Evolutionary conservation across 805 yeast species (phyloP).

Genomic region (Saccharomycopsis javanensis): DNA sequence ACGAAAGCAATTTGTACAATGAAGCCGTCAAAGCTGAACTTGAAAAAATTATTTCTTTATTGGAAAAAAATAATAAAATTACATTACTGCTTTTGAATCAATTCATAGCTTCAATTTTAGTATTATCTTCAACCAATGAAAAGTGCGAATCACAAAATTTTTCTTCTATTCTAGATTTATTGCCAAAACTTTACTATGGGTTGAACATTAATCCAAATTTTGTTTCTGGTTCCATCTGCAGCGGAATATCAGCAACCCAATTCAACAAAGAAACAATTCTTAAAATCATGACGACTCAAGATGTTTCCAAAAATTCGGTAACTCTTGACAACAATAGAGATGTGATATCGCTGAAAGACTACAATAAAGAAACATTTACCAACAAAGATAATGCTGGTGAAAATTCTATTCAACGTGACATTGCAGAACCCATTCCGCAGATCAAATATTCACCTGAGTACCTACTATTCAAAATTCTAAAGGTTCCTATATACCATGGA

Average conservation of each 20-base stretch:
- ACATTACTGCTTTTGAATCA: conserved; percentile 22
- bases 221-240: conserved; percentile 27
- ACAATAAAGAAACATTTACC: too few relatives aligned
- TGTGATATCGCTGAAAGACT: too few relatives aligned
- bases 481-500: conserved; percentile 65
- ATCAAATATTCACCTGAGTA: conserved; percentile 45
- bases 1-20: too few relatives aligned
- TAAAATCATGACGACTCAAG: neutral
- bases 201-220: conserved; percentile 35
- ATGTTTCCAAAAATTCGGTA: neutral
- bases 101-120: conserved; percentile 26
- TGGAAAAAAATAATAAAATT: neutral
- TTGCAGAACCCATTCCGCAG: neutral
- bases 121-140: neutral
- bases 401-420: neutral
- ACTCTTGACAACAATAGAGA: neutral
- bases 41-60: neutral
- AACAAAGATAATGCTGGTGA: too few relatives aligned
- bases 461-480: conserved; percentile 48
- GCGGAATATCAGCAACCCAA: conserved; percentile 2
- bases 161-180: conserved; percentile 25
- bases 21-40: neutral
- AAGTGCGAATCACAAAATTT: neutral
- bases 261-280: conserved; percentile 1
- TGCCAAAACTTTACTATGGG: conserved; percentile 36